Evolutionary conservation across 306 rosid genomes (phyloP).

Genomic region (Rosa multiflora): DNA sequence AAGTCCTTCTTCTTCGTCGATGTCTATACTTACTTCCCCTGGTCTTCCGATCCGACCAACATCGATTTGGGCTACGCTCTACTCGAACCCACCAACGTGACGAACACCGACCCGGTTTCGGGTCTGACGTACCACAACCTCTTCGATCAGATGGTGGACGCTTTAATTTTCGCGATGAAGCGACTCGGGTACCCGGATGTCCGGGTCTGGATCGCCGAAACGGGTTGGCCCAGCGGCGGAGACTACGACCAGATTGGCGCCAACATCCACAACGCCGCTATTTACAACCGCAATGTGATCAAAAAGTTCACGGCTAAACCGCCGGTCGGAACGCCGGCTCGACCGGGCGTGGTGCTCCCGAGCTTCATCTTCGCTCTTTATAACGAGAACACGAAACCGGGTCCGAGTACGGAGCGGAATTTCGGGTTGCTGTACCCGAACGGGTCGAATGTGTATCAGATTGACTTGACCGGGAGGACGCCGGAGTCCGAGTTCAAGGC

Average conservation of each 20-base stretch:
- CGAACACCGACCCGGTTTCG: constrained; percentile 55
- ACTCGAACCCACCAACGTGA: constrained; percentile 41
- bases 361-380: constrained; percentile 65
- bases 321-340: constrained; percentile 66
- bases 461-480: constrained; percentile 60
- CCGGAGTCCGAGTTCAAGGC: constrained; percentile 39
- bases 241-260: constrained; percentile 74
- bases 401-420: constrained; percentile 76
- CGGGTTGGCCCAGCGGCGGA: constrained; percentile 94
- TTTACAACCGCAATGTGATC: constrained; percentile 63
- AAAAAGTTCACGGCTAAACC: constrained; percentile 56
- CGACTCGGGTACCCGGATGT: constrained; percentile 58
- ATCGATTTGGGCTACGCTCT: constrained; percentile 59
- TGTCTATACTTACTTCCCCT: constrained; percentile 68
- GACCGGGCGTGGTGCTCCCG: constrained; percentile 61
- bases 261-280: constrained; percentile 71
- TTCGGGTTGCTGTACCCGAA: constrained; percentile 76
- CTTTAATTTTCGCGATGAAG: constrained; percentile 75
- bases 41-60: constrained; percentile 50
- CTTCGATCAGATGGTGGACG: constrained; percentile 89
- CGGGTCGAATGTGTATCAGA: constrained; percentile 47
- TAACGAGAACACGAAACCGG: constrained; percentile 75
- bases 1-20: constrained; percentile 77
- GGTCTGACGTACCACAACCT: constrained; percentile 62
- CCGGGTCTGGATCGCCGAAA: constrained; percentile 73